Evolutionary conservation across 441 rosid species (phyloP), one percentile per base, ranked within the genome.

Genomic region (Flueggea neowawraea): DNA sequence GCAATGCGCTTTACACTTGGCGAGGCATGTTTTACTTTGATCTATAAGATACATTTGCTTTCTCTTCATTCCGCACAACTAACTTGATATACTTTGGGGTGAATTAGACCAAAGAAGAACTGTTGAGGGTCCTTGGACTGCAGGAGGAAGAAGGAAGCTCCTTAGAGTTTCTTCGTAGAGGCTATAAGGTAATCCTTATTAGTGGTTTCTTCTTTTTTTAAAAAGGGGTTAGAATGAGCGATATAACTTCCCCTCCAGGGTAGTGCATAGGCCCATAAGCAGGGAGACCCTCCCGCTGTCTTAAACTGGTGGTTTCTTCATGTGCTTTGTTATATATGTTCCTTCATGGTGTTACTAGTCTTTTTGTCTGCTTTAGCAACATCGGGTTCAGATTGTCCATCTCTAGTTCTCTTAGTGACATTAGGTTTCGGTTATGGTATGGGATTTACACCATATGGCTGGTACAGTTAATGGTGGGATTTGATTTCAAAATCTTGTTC

Each of bases 141-240:
- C 90, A 90, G 68, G 97, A 93, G 73, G 93, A 90, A 71, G 74
- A 84, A 77, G 97, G 98, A 77, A 93, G 96, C 78, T 86, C 95
- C 41, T 80, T 93, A 43, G 86, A 87, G 73, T 93, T 90, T 75
- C 93, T 93, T 65, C 93, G 95, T 31, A 82, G 91, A 75, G 97
- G 98, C 66, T 90, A 87, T 82, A 92, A 88, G 98, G 96, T 84
- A 60, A 50, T 49, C 36, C 44, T 54, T 52, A 50, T 43, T 57
- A 43, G 31, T 41, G 36, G 15, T 31, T 9, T 13, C 16, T 31
- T 55, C 33, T 11, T 28, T 55, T n/a, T 33, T 6, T 6, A 6
- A 28, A 13, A 52, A 10, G 22, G 55, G 10, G 16, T 14, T 12
- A 52, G 28, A 22, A 22, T 22, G 28, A 22, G 28, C 28, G 28